Evolutionary conservation across 106 monocot genomes (phyloP).

Genomic region (Allium fistulosum): DNA sequence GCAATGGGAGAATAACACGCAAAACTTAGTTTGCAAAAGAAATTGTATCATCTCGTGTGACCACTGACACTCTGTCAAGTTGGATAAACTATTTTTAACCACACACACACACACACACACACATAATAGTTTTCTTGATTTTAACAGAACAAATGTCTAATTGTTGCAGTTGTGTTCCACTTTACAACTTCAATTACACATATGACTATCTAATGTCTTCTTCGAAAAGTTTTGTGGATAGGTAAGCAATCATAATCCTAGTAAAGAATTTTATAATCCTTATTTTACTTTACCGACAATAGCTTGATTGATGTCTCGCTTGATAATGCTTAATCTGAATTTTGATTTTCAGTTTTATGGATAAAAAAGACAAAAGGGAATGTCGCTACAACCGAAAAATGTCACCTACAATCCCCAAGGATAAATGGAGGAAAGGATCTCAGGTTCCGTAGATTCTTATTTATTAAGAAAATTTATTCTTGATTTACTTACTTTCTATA

Average conservation of each 20-base stretch:
- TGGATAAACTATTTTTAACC: too few relatives aligned
- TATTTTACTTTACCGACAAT: too few relatives aligned
- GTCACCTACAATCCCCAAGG: conserved; percentile 63
- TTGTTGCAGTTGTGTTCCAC: conserved; percentile 83
- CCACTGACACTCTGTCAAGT: too few relatives aligned
- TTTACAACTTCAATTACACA: conserved; percentile 86
- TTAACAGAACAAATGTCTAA: not conserved
- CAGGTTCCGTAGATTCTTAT: conserved; percentile 46
- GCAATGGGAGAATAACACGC: too few relatives aligned
- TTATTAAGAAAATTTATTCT: not conserved
- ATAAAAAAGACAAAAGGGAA: conserved; percentile 40
- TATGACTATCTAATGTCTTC: conserved; percentile 90
- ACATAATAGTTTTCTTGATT: not conserved
- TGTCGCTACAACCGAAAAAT: conserved; percentile 80
- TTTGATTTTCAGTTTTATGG: conserved; percentile 43
- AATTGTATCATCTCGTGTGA: too few relatives aligned
- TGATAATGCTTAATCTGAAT: not conserved
- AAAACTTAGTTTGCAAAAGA: too few relatives aligned
- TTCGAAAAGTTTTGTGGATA: conserved; percentile 90
- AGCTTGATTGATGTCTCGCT: too few relatives aligned
- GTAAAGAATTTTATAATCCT: too few relatives aligned
- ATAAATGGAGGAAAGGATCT: conserved; percentile 98
- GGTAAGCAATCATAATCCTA: conserved; percentile 24
- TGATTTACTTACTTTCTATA: not conserved
- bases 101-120: too few relatives aligned